Evolutionary conservation across 345 rosid genomes (phyloP).

Genomic region (Eucalyptus coolabah): DNA sequence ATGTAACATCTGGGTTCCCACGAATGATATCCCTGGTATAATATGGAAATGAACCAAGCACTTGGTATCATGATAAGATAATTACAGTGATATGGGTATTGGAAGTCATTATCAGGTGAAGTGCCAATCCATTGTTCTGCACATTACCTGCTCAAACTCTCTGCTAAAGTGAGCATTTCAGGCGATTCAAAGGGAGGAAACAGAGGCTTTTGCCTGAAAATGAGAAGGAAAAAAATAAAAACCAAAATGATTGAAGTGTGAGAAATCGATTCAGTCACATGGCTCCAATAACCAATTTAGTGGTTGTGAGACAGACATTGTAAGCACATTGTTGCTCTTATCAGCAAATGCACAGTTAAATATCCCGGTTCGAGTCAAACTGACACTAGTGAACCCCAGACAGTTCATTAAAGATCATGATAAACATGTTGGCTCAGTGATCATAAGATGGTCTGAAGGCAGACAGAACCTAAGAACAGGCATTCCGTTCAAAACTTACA

Average conservation of each 20-base stretch:
- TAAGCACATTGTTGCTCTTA: neutral
- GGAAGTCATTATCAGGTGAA: neutral
- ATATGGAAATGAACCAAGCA: neutral
- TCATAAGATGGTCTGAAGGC: neutral
- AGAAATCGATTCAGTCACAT: neutral
- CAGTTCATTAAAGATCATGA: neutral
- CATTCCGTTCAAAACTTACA: neutral
- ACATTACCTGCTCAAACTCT: conserved; percentile 76
- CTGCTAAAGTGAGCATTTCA: conserved; percentile 74
- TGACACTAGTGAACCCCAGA: neutral
- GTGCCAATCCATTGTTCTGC: neutral
- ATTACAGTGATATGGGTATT: neutral
- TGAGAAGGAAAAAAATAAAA: neutral
- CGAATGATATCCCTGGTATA: conserved; percentile 78
- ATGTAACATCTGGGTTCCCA: conserved; percentile 85
- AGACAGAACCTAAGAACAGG: neutral
- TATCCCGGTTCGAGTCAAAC: neutral
- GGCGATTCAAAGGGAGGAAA: conserved; percentile 88
- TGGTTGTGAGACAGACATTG: neutral
- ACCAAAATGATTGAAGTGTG: neutral
- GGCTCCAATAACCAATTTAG: neutral
- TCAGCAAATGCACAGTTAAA: neutral
- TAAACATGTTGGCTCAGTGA: neutral
- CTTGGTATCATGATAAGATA: neutral
- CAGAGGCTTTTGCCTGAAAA: conserved; percentile 64